Evolutionary conservation across 2,329 filamentous ascomycete genomes (phyloP).

Genomic region (Helotiales sp.): DNA sequence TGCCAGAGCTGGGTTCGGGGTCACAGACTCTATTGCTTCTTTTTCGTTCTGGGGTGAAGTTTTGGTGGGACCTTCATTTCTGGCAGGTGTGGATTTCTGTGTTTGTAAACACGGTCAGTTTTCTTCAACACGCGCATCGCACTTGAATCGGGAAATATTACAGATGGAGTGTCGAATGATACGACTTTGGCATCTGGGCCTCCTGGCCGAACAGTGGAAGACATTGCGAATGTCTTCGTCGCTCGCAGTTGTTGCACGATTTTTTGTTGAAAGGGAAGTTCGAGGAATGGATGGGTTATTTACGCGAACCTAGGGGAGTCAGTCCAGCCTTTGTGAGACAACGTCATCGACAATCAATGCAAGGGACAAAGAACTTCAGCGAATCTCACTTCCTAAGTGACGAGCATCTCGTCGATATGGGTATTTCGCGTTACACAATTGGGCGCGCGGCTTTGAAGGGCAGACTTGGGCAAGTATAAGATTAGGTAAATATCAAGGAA

Average conservation of each 20-base stretch:
- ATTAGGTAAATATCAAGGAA: constrained; percentile 1
- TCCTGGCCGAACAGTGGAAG: constrained; percentile 1
- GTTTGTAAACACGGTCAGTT: constrained; percentile 2
- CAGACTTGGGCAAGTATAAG: no score
- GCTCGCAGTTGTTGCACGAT: background rate
- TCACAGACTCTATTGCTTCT: background rate
- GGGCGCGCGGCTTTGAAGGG: background rate
- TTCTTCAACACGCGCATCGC: background rate
- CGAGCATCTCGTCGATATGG: background rate
- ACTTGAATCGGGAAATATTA: background rate
- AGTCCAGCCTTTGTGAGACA: background rate
- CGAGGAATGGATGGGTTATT: background rate
- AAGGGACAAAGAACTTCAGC: background rate
- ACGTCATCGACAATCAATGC: background rate
- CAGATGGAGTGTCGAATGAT: background rate
- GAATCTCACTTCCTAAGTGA: background rate
- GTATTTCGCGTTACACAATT: background rate
- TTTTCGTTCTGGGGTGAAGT: background rate
- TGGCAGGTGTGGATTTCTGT: background rate
- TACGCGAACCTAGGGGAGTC: background rate
- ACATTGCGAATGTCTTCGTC: background rate
- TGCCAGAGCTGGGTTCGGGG: background rate
- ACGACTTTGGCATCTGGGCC: constrained; percentile 10
- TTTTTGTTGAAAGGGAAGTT: background rate
- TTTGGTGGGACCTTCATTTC: background rate